Evolutionary conservation across 176 grass and related monocot genomes (phyloP).

Genomic region (Phoenix dactylifera): DNA sequence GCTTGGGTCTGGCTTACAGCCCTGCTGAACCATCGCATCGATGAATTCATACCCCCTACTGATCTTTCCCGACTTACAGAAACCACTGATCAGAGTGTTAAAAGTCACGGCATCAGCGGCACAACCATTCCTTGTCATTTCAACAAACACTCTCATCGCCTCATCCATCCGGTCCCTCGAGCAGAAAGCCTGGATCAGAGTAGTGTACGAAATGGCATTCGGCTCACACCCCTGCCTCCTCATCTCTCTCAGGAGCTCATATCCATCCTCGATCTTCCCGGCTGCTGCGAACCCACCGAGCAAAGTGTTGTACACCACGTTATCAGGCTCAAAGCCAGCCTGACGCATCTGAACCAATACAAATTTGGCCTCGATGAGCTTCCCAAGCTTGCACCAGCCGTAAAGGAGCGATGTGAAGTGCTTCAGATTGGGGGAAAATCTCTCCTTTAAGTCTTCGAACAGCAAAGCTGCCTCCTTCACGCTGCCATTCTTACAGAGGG

Average conservation of each 20-base stretch:
- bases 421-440: slow-evolving; percentile 43
- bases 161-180: slow-evolving; percentile 64
- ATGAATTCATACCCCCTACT: slow-evolving; percentile 67
- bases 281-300: slow-evolving; percentile 64
- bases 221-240: slow-evolving; percentile 49
- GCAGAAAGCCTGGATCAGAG: slow-evolving; percentile 83
- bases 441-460: slow-evolving; percentile 63
- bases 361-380: slow-evolving; percentile 83
- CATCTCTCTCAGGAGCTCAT: slow-evolving; percentile 67
- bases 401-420: slow-evolving; percentile 84
- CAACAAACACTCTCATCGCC: slow-evolving; percentile 83
- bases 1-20: slow-evolving; percentile 45
- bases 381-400: slow-evolving; percentile 86
- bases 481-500: slow-evolving; percentile 46
- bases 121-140: slow-evolving; percentile 77
- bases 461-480: slow-evolving; percentile 57
- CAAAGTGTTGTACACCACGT: slow-evolving; percentile 88
- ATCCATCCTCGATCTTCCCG: slow-evolving; percentile 74
- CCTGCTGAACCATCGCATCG: slow-evolving; percentile 46
- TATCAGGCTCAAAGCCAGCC: slow-evolving; percentile 55
- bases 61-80: slow-evolving; percentile 72
- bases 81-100: slow-evolving; percentile 50
- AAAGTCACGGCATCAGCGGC: slow-evolving; percentile 55
- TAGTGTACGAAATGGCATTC: slow-evolving; percentile 84
- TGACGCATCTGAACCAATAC: slow-evolving; percentile 75